phyloP scores from a whole-genome alignment of 1,284 basidiomycete genomes.

The Malassezia restricta region DNA sequence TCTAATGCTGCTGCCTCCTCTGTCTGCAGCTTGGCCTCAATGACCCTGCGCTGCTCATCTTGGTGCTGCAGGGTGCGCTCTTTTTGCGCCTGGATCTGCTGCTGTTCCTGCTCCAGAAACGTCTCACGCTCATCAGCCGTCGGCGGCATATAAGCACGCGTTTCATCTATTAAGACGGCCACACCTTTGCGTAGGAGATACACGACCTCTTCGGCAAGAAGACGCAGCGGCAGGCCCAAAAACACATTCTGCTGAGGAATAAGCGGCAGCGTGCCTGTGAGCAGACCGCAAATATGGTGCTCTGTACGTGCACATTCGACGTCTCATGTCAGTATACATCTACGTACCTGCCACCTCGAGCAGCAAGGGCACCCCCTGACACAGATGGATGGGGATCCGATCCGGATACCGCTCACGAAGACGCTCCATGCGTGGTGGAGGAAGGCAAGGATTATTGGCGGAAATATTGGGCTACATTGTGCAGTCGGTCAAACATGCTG shows the following conservation, averaged over 20 bases:
- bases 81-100: conserved; percentile 5
- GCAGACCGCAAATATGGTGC: conserved; percentile 13
- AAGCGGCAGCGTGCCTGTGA: conserved; percentile 82
- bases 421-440: conserved; percentile 2
- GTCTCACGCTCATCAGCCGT: conserved; percentile 29
- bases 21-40: conserved; percentile 34
- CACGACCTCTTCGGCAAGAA: conserved; percentile 84
- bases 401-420: conserved; percentile 10
- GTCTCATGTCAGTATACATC: background rate
- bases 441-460: conserved; percentile 16
- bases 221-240: conserved; percentile 71
- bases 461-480: conserved; percentile 45
- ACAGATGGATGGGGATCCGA: conserved; percentile 10
- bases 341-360: conserved; percentile 8
- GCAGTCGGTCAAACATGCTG: conserved; percentile 57
- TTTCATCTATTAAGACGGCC: conserved; percentile 67
- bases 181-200: conserved; percentile 71
- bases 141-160: conserved; percentile 56
- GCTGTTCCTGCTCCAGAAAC: conserved; percentile 4
- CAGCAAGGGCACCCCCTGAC: conserved; percentile 8
- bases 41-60: conserved; percentile 51
- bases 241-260: conserved; percentile 94
- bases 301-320: conserved; percentile 9
- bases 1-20: conserved; percentile 46
- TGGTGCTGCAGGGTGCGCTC: conserved; percentile 14